Evolutionary conservation across 169 alveolate species (phyloP).

Genomic region (Plasmodium sp.): DNA sequence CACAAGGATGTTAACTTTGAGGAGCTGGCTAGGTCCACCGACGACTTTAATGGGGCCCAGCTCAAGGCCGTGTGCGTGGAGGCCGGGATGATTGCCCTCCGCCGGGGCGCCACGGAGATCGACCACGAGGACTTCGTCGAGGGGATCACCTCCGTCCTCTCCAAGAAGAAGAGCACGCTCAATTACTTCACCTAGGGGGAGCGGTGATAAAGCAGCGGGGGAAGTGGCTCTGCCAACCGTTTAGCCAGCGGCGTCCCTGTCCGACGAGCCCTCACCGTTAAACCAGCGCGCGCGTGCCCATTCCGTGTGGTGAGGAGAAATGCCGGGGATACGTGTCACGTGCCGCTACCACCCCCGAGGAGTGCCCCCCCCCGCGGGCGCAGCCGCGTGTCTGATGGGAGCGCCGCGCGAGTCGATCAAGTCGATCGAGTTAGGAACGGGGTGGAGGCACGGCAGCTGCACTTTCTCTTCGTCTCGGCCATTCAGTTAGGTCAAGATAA

Average conservation of each 20-base stretch:
- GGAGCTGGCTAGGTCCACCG: slow-evolving; percentile 98
- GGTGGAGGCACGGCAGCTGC: neutral
- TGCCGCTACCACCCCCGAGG: neutral
- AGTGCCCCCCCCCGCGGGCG: neutral
- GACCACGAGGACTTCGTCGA: slow-evolving; percentile 99
- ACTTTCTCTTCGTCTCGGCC: neutral
- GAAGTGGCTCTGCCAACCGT: neutral
- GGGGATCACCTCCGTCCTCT: slow-evolving; percentile 97
- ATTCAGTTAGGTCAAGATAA: neutral
- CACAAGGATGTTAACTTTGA: slow-evolving; percentile 94
- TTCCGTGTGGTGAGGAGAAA: neutral
- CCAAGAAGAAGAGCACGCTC: slow-evolving; percentile 97
- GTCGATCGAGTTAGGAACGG: neutral
- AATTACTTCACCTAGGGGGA: slow-evolving; percentile 93
- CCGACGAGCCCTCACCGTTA: neutral
- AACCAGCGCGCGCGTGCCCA: neutral
- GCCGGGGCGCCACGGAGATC: slow-evolving; percentile 97
- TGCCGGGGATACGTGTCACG: neutral
- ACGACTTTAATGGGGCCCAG: slow-evolving; percentile 99
- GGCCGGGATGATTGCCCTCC: slow-evolving; percentile 99
- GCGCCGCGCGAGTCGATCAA: neutral
- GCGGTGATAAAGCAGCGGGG: neutral
- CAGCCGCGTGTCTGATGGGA: neutral
- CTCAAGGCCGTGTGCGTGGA: slow-evolving; percentile 98
- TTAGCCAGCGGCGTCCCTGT: neutral